Evolutionary conservation across 257 asterid species (phyloP).

Genomic region (Primulina eburnea): DNA sequence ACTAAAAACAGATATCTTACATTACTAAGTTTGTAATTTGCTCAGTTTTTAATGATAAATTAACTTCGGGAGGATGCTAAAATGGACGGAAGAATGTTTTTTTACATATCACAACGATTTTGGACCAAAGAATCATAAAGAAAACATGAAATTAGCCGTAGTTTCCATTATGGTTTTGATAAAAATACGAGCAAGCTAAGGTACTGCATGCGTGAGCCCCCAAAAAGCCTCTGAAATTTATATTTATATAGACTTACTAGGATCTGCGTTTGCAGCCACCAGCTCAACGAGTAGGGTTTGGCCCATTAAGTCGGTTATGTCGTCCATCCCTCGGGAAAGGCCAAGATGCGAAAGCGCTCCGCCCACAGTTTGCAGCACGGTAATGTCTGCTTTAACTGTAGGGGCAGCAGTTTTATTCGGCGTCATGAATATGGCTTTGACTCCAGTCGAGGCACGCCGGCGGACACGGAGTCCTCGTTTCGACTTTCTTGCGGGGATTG

Average conservation of each 20-base stretch:
- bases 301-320: slow-evolving; percentile 37
- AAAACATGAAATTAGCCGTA: too few relatives aligned
- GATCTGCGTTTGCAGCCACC: slow-evolving; percentile 39
- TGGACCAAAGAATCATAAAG: too few relatives aligned
- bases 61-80: too few relatives aligned
- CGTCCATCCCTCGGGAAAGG: slow-evolving; percentile 35
- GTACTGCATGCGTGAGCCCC: too few relatives aligned
- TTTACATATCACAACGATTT: too few relatives aligned
- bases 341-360: slow-evolving; percentile 42
- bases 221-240: too few relatives aligned
- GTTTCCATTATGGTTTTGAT: too few relatives aligned
- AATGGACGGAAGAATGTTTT: too few relatives aligned
- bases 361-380: slow-evolving; percentile 42
- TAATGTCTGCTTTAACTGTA: slow-evolving; percentile 36
- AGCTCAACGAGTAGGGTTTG: slow-evolving; percentile 37
- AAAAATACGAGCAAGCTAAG: too few relatives aligned
- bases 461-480: not conserved
- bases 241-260: slow-evolving; percentile 22
- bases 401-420: slow-evolving; percentile 26
- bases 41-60: too few relatives aligned
- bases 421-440: slow-evolving; percentile 27
- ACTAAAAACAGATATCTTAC: too few relatives aligned
- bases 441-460: slow-evolving; percentile 4
- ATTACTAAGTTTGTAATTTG: too few relatives aligned
- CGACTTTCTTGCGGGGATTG: not conserved